Evolutionary conservation across 495 filamentous ascomycete genomes (phyloP).

Genomic region (Bathelium albidoporum): DNA sequence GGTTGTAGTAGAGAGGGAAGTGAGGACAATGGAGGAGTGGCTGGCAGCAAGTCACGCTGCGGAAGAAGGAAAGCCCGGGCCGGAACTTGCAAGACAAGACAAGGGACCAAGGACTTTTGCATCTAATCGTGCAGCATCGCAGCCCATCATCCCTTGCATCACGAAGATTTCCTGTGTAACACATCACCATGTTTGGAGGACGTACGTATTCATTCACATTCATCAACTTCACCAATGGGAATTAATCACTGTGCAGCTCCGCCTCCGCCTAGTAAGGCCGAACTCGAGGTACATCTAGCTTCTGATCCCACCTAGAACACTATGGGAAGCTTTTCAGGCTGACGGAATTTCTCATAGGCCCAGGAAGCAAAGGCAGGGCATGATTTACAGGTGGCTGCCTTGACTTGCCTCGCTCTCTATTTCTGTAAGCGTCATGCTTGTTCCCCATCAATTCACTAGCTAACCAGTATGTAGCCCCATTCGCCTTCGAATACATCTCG

Average conservation of each 20-base stretch:
- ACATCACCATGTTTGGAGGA: conserved; percentile 23
- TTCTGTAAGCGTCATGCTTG: conserved; percentile 14
- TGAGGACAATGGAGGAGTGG: background rate
- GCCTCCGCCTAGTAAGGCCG: conserved; percentile 18
- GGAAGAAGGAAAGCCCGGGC: background rate
- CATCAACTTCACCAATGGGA: background rate
- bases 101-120: background rate
- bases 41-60: background rate
- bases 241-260: conserved; percentile 15
- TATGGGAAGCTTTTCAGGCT: background rate
- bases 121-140: background rate
- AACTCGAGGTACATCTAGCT: conserved; percentile 3
- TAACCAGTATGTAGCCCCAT: conserved; percentile 14
- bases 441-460: background rate
- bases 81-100: background rate
- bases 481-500: conserved; percentile 19
- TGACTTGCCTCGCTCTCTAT: conserved; percentile 19
- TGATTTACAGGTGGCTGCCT: conserved; percentile 14
- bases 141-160: background rate
- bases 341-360: conserved; percentile 11
- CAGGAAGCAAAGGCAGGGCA: conserved; percentile 17
- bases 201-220: conserved; percentile 10
- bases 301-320: background rate
- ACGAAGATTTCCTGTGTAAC: background rate
- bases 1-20: background rate